Evolutionary conservation across 2,329 filamentous ascomycete species (phyloP).

Genomic region (Clonostachys sp.): DNA sequence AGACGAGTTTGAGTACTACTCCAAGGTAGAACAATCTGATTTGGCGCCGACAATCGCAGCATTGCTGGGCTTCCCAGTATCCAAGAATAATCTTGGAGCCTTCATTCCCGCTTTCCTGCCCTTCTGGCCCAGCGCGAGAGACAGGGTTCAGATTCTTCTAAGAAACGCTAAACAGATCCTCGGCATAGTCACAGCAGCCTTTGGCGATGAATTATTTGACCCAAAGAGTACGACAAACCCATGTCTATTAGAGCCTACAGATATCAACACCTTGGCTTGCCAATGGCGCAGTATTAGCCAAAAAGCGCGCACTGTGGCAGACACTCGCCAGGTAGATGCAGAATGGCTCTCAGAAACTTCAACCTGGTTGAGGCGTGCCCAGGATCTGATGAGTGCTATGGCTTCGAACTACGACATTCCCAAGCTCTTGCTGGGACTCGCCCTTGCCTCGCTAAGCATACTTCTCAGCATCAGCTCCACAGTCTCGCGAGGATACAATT

Average conservation of each 20-base stretch:
- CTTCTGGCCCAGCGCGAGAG: conserved; percentile 57
- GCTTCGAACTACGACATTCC: conserved; percentile 86
- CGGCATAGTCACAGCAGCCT: conserved; percentile 70
- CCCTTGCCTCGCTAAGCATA: conserved; percentile 17
- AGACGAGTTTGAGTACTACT: conserved; percentile 80
- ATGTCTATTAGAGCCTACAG: conserved; percentile 22
- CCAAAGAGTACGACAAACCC: conserved; percentile 22
- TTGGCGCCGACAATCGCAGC: conserved; percentile 85
- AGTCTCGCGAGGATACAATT: conserved; percentile 5
- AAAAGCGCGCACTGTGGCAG: conserved; percentile 13
- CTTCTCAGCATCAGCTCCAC: conserved; percentile 7
- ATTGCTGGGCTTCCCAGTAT: conserved; percentile 80
- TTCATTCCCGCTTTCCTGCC: conserved; percentile 75
- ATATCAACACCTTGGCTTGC: conserved; percentile 60
- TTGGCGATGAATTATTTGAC: conserved; percentile 44
- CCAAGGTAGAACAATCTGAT: conserved; percentile 86
- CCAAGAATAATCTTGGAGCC: conserved; percentile 84
- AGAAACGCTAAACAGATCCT: conserved; percentile 80
- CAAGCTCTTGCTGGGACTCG: conserved; percentile 47
- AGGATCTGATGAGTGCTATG: conserved; percentile 78
- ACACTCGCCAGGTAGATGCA: conserved; percentile 19
- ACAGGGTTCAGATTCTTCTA: conserved; percentile 65
- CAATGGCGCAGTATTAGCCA: conserved; percentile 48
- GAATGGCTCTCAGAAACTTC: conserved; percentile 37
- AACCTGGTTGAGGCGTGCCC: conserved; percentile 66